Evolutionary conservation across 1,139 yeast genomes (phyloP).

Genomic region (Spencermartinsiella ligniputridi): DNA sequence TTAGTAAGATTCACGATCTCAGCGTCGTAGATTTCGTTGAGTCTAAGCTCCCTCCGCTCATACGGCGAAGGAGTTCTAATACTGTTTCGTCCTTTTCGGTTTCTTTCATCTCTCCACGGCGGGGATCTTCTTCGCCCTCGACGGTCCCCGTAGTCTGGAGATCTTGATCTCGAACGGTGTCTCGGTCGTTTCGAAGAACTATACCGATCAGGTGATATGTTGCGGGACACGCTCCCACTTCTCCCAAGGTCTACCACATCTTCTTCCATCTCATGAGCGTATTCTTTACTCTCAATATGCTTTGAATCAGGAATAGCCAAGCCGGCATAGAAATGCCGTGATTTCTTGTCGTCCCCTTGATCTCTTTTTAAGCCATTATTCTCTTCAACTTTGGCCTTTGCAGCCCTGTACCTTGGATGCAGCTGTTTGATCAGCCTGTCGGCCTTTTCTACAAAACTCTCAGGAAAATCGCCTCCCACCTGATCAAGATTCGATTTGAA

Average conservation of each 20-base stretch:
- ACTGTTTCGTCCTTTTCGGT: slow-evolving; percentile 6
- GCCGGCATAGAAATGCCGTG: slow-evolving; percentile 16
- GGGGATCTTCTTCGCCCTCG: slow-evolving; percentile 10
- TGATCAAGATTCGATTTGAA: slow-evolving; percentile 45
- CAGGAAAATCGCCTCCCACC: slow-evolving; percentile 63
- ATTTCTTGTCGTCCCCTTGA: slow-evolving; percentile 5
- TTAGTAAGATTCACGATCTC: slow-evolving; percentile 52
- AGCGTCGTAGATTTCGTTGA: slow-evolving; percentile 55
- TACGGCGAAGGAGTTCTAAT: slow-evolving; percentile 2
- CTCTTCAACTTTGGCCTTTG: slow-evolving; percentile 3
- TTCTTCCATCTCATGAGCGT: slow-evolving; percentile 7
- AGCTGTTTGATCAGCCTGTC: slow-evolving; percentile 35
- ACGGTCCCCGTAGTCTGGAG: slow-evolving; percentile 7
- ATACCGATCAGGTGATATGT: neutral
- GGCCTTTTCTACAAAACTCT: slow-evolving; percentile 38
- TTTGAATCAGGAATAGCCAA: slow-evolving; percentile 23
- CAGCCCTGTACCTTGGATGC: slow-evolving; percentile 28
- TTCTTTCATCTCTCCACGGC: slow-evolving; percentile 9
- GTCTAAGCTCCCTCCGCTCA: slow-evolving; percentile 28
- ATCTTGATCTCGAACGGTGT: slow-evolving; percentile 8
- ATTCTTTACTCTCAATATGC: slow-evolving; percentile 10
- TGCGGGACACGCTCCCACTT: neutral
- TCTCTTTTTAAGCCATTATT: neutral
- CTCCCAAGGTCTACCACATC: slow-evolving; percentile 4
- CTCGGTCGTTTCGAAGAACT: neutral